Base-by-base conservation (phyloP, 2,329 filamentous ascomycete genomes). In the Grosmannia huntii region DNA sequence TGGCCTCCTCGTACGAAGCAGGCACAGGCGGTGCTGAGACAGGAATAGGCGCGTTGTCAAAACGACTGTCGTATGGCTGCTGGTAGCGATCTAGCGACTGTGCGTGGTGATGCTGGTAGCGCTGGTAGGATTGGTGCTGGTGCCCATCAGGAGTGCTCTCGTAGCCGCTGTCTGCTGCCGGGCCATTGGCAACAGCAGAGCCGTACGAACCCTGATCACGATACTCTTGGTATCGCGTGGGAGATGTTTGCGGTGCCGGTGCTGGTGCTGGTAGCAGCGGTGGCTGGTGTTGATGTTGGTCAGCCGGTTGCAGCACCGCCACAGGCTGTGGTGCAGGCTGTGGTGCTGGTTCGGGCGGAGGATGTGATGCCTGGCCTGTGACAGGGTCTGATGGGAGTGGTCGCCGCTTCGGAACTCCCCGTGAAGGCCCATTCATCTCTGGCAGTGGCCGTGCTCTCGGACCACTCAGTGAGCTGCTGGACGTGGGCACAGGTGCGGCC, bases 331-430 rank as follows among this genome's bases (percentile, higher is more conserved):
- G 57, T 38, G 76, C 71, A 9, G 77, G 56, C 11, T 23, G 38
- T 21, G 59, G 57, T 38, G 76, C 71, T 9, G 77, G 55, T 33
- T 76, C 71, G 7, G 78, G 75, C 65, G 60, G 72, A 62, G 61
- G 72, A 65, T 49, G 70, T 63, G 78, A 72, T 51, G 75, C 68
- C 63, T 81, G 77, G 62, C 80, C 72, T 56, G 80, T 78, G 60
- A 87, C 80, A 16, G 90, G 89, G 68, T 94, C 89, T 1, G 83
- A 85, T 0, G 92, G 91, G 46, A 96, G 73, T 23, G 92, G 92
- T 38, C 92, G 81, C 64, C 92, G 81, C 75, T 92, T 96, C 52
- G 95, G 82, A 16, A 33, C 56, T 10, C 23, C 53, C 1, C 59
- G 57, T 52, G 83, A 79, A 28, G 81, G 79, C 64, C 78, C 75